Conservation (phyloP, 805 yeast genomes). For the Candida montana region DNA sequence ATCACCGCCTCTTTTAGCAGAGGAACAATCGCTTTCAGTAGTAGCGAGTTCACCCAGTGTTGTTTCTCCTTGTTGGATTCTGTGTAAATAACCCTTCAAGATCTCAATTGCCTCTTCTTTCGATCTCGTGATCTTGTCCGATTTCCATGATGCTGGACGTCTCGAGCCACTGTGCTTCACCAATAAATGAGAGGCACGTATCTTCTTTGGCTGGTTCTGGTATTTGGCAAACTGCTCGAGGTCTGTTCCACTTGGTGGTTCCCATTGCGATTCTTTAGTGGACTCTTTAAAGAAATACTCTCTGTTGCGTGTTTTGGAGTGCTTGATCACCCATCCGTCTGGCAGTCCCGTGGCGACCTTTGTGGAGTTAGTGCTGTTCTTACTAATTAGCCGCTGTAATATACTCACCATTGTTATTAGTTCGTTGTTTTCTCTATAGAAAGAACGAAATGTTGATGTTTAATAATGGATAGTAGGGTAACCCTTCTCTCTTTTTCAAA, state of each 20-base stretch:
- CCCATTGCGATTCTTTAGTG: constrained; percentile 80
- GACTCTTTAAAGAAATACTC: constrained; percentile 76
- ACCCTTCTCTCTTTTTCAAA: too few relatives aligned
- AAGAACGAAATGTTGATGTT: too few relatives aligned
- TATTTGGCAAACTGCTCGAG: constrained; percentile 50
- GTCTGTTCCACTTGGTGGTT: constrained; percentile 83
- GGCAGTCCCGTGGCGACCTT: constrained; percentile 67
- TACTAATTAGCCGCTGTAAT: neutral
- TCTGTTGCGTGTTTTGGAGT: constrained; percentile 73
- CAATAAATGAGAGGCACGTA: constrained; percentile 76
- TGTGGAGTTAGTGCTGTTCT: neutral
- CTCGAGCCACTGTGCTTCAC: constrained; percentile 81
- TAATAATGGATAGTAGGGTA: too few relatives aligned
- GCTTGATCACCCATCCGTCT: constrained; percentile 72
- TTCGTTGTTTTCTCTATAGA: too few relatives aligned
- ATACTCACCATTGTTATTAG: neutral
- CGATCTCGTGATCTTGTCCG: constrained; percentile 64
- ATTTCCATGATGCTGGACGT: constrained; percentile 90
- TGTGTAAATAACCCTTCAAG: constrained; percentile 49
- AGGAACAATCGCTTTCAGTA: constrained; percentile 84
- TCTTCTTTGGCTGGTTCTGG: constrained; percentile 57
- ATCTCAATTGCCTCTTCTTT: constrained; percentile 79
- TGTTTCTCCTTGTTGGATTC: constrained; percentile 58
- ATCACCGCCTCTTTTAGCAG: constrained; percentile 86
- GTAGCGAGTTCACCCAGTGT: constrained; percentile 68